Percentiles rank a stretch among this genome's conserved stretches.
These are phyloP conservation scores for Echinosphaeria canescens DNA, from an alignment of 2,329 filamentous ascomycete species.

Conservation along the genomic window DNA sequence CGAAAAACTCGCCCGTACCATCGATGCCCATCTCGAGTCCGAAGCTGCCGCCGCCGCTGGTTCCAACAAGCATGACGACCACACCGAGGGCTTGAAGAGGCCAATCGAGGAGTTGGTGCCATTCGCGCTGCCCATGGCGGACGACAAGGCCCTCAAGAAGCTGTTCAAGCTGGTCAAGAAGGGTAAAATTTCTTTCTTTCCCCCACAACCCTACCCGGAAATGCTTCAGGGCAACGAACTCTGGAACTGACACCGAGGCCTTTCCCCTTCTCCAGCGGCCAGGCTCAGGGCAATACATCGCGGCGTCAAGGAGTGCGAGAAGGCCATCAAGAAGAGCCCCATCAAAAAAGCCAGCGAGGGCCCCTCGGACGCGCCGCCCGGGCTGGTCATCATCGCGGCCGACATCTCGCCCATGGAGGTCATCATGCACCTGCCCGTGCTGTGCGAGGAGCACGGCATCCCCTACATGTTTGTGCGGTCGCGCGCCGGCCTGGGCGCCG, in stretches of 20 bases:
- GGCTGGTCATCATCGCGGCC: constrained; percentile 78
- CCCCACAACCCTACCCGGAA: too few relatives aligned
- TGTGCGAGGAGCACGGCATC: constrained; percentile 95
- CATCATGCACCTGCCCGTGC: constrained; percentile 91
- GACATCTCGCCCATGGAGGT: constrained; percentile 98
- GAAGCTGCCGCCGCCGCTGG: constrained; percentile 24
- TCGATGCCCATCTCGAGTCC: constrained; percentile 43
- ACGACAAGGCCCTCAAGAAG: constrained; percentile 54
- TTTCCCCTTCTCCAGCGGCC: neutral
- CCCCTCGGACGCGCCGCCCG: constrained; percentile 30
- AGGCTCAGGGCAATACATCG: constrained; percentile 43
- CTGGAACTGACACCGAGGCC: constrained; percentile 2
- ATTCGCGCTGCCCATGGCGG: constrained; percentile 62
- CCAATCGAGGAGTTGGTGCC: constrained; percentile 50
- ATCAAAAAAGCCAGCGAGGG: constrained; percentile 37
- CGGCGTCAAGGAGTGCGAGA: constrained; percentile 97
- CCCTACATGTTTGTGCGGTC: constrained; percentile 92
- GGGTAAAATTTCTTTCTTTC: constrained; percentile 19
- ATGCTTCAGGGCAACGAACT: too few relatives aligned
- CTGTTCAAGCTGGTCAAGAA: constrained; percentile 43
- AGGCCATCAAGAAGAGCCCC: constrained; percentile 85
- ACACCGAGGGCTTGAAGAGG: too few relatives aligned
- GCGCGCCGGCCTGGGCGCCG: constrained; percentile 81
- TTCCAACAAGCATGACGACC: too few relatives aligned
- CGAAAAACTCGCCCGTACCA: constrained; percentile 42